Evolutionary conservation across 2,329 filamentous ascomycete species (phyloP).

Genomic region (Phoma sp.): DNA sequence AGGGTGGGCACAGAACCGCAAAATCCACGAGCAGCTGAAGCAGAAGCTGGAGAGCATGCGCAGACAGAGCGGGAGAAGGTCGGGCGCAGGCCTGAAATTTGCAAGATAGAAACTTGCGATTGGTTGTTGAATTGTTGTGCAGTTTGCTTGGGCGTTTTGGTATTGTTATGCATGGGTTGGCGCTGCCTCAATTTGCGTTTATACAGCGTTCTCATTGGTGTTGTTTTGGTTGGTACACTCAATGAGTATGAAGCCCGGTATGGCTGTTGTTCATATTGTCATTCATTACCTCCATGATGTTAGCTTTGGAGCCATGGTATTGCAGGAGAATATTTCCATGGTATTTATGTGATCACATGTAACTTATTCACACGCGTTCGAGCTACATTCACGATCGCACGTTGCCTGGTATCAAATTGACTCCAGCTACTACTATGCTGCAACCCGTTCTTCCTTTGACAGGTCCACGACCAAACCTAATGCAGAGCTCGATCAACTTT

Average conservation of each 20-base stretch:
- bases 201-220: neutral
- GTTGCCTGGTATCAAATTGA: too few species aligned
- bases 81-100: constrained; percentile 25
- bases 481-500: too few species aligned
- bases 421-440: too few species aligned
- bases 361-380: too few species aligned
- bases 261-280: neutral
- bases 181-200: constrained; percentile 7
- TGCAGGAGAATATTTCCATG: neutral
- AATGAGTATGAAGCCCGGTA: neutral
- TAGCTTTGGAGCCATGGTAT: neutral
- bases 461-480: too few species aligned
- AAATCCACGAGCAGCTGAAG: constrained; percentile 56
- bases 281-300: neutral
- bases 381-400: too few species aligned
- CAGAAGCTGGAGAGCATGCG: constrained; percentile 57
- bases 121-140: neutral
- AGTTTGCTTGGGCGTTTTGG: constrained; percentile 33
- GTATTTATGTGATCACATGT: too few species aligned
- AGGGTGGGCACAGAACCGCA: constrained; percentile 60
- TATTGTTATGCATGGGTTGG: constrained; percentile 34
- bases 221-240: neutral
- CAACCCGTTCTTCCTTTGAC: too few species aligned
- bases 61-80: constrained; percentile 29
- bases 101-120: constrained; percentile 21